A percentile compares a stretch with the other conserved stretches of the same genome.
Conservation (phyloP, 352 stramenopile genomes). For the Phytophthora ramorum region DNA sequence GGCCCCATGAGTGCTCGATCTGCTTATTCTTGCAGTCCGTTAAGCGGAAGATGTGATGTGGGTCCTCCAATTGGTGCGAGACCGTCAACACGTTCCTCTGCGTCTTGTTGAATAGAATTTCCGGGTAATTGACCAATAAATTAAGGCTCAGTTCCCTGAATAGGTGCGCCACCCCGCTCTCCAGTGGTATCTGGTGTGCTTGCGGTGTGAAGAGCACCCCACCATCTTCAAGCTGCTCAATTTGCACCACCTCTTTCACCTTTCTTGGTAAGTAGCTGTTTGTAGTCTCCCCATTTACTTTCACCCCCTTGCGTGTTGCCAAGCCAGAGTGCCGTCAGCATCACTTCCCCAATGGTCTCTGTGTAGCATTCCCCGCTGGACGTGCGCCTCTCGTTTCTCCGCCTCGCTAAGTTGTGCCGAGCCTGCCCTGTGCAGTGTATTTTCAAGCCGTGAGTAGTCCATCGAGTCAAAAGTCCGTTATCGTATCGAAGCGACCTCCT, state of each 20-base stretch:
- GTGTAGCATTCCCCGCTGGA: not conserved
- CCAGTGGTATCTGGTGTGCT: not conserved
- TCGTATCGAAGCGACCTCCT: too few species aligned
- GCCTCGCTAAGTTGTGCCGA: too few species aligned
- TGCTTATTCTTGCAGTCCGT: too few species aligned
- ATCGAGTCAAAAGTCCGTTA: too few species aligned
- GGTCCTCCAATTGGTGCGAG: not conserved
- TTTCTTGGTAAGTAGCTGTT: not conserved
- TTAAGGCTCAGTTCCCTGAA: constrained; percentile 5
- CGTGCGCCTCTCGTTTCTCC: not conserved
- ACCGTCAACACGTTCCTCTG: too few species aligned
- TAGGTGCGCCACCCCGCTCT: not conserved
- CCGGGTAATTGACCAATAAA: constrained; percentile 4
- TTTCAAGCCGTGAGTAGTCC: too few species aligned
- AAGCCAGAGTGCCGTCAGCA: not conserved
- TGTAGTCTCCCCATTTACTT: not conserved
- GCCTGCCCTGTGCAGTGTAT: too few species aligned
- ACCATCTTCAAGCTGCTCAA: not conserved
- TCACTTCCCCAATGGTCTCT: not conserved
- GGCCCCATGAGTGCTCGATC: not conserved
- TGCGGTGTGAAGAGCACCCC: not conserved
- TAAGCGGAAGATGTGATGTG: not conserved
- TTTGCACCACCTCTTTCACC: not conserved
- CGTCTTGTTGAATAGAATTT: too few species aligned
- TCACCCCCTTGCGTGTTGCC: not conserved